Evolutionary conservation across 176 grass and related monocot genomes (phyloP).

Genomic region (Musa itinerans): DNA sequence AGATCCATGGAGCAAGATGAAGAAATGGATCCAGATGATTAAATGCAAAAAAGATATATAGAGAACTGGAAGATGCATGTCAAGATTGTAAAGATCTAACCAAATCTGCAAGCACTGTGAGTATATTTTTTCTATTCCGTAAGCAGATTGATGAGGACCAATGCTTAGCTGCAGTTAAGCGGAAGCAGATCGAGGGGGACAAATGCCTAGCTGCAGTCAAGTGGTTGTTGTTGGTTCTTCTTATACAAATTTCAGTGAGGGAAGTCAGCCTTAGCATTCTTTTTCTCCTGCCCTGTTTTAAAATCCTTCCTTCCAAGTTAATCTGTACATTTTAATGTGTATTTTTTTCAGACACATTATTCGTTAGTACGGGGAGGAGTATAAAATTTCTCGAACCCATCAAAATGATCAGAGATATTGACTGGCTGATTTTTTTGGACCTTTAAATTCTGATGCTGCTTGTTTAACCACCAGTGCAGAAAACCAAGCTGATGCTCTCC

Average conservation of each 20-base stretch:
- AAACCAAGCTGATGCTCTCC: not conserved
- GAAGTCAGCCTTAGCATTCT: not conserved
- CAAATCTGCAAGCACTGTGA: not conserved
- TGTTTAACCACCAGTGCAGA: not conserved
- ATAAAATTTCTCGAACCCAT: not conserved
- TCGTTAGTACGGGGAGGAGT: slow-evolving; percentile 1
- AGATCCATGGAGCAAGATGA: slow-evolving; percentile 70
- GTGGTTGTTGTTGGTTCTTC: not conserved
- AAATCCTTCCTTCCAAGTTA: not conserved
- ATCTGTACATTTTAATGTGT: slow-evolving; percentile 6
- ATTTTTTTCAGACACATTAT: slow-evolving; percentile 4
- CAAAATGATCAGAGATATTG: not conserved
- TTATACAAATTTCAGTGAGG: not conserved
- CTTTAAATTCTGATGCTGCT: not conserved
- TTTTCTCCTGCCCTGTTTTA: slow-evolving; percentile 1
- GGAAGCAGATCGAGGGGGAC: not conserved
- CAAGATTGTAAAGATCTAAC: not conserved
- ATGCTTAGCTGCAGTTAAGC: not conserved
- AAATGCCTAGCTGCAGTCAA: not conserved
- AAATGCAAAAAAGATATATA: not conserved
- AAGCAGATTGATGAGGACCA: not conserved
- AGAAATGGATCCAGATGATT: slow-evolving; percentile 98
- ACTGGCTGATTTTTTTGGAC: not conserved
- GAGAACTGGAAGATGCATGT: not conserved
- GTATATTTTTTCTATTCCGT: not conserved